Base-by-base conservation (phyloP, 352 stramenopile genomes). In the Globisporangium heterothallicum region DNA sequence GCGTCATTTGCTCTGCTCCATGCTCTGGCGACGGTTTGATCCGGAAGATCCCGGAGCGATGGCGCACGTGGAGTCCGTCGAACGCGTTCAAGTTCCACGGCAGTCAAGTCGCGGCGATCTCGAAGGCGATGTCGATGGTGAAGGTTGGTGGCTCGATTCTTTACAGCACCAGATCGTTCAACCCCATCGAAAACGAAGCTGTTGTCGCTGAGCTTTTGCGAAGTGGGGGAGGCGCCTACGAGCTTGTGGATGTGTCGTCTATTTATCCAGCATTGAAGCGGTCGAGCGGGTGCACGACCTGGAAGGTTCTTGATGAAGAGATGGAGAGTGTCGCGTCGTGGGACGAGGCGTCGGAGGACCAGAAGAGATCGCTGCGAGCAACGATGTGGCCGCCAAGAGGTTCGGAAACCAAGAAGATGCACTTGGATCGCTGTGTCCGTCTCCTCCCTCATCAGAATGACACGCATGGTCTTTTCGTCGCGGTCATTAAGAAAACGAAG, bases 391-490 rank as follows among this genome's bases (percentile, higher is more conserved):
- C 86, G 0, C 86, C 91, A 3, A 73, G 63, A 0, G 40, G 63
- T 10, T 59, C 84, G 24, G 72, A 95, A 53, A 62, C 50, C 19
- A 43, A 57, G 36, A 52, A 50, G 21, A 69, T 95, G 49, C 70
- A 91, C 30, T 60, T 99, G 18, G 74, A 98, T 30, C 74, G 84
- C 6, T 99, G 97, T 66, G 75, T 96, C 49, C 88, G 97, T 3
- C 56, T 99, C 22, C 72, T 98, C 13, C 97, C 97, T 18, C 96
- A 99, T 54, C 91, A 99, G 54, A 95, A 99, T 52, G 88, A 99
- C 65, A 98, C 96, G 0, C 95, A 97, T 46, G 97, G 96, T 0
- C 97, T 99, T 55, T 99, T 99, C 64, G 58, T 99, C n/a, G 90
- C 89, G 14, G 74, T 99, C 12, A 82, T 99, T 25, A 96, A 95